Percentiles rank a stretch among this genome's conserved stretches.
These are phyloP conservation scores for Tetracladium maxilliforme DNA, from an alignment of 2,329 filamentous ascomycete species.

Conservation along the genomic window DNA sequence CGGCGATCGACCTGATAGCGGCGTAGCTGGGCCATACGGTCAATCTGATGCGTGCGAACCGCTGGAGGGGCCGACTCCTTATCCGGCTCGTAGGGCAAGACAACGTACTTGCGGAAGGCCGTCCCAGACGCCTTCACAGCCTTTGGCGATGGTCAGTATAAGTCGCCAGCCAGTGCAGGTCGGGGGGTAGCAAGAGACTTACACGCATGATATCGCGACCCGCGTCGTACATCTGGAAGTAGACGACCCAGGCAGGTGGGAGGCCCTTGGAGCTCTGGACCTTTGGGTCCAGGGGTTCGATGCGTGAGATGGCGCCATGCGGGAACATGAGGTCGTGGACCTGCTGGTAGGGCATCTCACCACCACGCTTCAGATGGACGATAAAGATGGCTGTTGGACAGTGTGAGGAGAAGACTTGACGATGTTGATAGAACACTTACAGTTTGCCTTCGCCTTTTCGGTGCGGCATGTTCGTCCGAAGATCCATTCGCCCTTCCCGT, in stretches of 20 bases:
- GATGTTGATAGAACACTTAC: slow-evolving; percentile 29
- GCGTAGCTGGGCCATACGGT: slow-evolving; percentile 11
- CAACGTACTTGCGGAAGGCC: slow-evolving; percentile 18
- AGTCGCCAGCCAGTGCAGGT: neutral
- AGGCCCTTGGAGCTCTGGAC: slow-evolving; percentile 13
- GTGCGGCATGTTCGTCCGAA: slow-evolving; percentile 41
- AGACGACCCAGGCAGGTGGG: slow-evolving; percentile 28
- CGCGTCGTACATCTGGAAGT: slow-evolving; percentile 34
- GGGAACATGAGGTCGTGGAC: slow-evolving; percentile 23
- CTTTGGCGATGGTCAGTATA: slow-evolving; percentile 1
- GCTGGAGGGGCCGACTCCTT: slow-evolving; percentile 3
- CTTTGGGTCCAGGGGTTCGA: slow-evolving; percentile 11
- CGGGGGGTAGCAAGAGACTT: slow-evolving; percentile 12
- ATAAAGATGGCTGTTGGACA: slow-evolving; percentile 29
- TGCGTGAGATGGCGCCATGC: slow-evolving; percentile 25
- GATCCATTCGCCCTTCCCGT: slow-evolving; percentile 32
- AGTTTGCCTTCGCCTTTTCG: slow-evolving; percentile 43
- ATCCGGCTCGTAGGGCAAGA: slow-evolving; percentile 3
- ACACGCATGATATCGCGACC: slow-evolving; percentile 32
- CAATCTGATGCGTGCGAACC: slow-evolving; percentile 2
- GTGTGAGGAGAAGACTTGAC: slow-evolving; percentile 1
- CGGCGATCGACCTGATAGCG: slow-evolving; percentile 26
- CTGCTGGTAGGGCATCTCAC: slow-evolving; percentile 24
- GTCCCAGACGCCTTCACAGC: neutral
- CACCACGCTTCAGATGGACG: slow-evolving; percentile 23